Evolutionary conservation across 1,139 yeast genomes (phyloP).

Genomic region (Candida sojae): DNA sequence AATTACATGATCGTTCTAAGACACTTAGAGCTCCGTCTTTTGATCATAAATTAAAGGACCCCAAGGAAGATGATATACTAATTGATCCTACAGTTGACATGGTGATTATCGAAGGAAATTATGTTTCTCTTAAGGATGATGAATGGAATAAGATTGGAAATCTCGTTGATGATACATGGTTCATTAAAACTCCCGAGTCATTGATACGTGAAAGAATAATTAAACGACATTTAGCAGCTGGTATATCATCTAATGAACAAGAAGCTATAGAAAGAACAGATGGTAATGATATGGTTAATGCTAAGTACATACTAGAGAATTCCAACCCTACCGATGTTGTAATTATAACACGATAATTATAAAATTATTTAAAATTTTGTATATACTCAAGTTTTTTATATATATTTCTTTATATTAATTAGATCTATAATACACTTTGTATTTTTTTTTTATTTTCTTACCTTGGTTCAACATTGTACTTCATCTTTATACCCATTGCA

Average conservation of each 20-base stretch:
- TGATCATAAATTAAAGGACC: slow-evolving; percentile 72
- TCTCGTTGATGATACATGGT: slow-evolving; percentile 46
- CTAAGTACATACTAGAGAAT: slow-evolving; percentile 50
- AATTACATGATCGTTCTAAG: slow-evolving; percentile 22
- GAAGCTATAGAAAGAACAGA: slow-evolving; percentile 67
- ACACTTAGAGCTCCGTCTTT: slow-evolving; percentile 63
- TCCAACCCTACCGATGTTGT: slow-evolving; percentile 28
- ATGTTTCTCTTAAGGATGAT: slow-evolving; percentile 50
- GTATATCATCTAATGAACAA: slow-evolving; percentile 56
- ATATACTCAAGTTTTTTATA: not conserved
- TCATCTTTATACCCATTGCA: slow-evolving; percentile 97
- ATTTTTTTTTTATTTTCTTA: slow-evolving; percentile 14
- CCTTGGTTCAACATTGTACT: slow-evolving; percentile 74
- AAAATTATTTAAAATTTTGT: not conserved
- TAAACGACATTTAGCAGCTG: slow-evolving; percentile 68
- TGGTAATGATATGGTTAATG: slow-evolving; percentile 71
- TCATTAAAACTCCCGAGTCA: slow-evolving; percentile 44
- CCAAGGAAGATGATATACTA: slow-evolving; percentile 51
- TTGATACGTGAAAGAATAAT: slow-evolving; percentile 62
- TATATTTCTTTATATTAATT: not conserved
- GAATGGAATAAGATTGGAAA: slow-evolving; percentile 50
- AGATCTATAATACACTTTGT: slow-evolving; percentile 1
- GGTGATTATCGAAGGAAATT: slow-evolving; percentile 67
- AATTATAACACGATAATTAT: slow-evolving; percentile 9
- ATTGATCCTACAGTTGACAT: slow-evolving; percentile 48